These are phyloP conservation scores for Aspergillus oerlinghausenensis DNA, from an alignment of 2,329 filamentous ascomycete species.

Conservation along the genomic window DNA sequence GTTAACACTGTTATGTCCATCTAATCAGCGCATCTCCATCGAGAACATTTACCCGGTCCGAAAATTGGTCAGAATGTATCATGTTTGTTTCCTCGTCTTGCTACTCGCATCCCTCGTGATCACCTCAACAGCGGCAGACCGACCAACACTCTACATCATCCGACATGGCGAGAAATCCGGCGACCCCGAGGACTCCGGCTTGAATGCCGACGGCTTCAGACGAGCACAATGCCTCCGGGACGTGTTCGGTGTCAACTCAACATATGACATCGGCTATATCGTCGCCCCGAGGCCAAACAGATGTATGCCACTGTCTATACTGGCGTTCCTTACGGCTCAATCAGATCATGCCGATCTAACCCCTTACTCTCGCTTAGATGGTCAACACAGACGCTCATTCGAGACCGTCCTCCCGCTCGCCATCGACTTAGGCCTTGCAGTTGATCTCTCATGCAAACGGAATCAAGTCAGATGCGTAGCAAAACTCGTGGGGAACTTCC, in stretches of 20 bases:
- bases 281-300: conserved; percentile 22
- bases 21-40: not conserved
- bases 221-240: conserved; percentile 26
- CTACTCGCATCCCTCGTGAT: not conserved
- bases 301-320: conserved; percentile 14
- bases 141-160: conserved; percentile 26
- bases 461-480: conserved; percentile 21
- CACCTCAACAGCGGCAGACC: conserved; percentile 4
- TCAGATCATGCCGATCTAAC: not conserved
- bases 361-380: conserved; percentile 2
- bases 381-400: conserved; percentile 15
- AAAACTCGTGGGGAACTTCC: conserved; percentile 14
- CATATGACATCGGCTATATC: conserved; percentile 24
- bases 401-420: conserved; percentile 26
- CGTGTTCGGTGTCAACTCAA: conserved; percentile 21
- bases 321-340: not conserved
- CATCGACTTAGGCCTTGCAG: conserved; percentile 19
- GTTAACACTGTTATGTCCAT: not conserved
- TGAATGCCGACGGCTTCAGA: conserved; percentile 20
- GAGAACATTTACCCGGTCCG: not conserved
- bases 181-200: conserved; percentile 18
- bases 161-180: conserved; percentile 28
- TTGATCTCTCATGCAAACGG: conserved; percentile 25
- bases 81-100: not conserved
- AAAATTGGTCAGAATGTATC: not conserved